phyloP scores from a whole-genome alignment of 208 protist genomes.

The Tritrichomonas musculus region DNA sequence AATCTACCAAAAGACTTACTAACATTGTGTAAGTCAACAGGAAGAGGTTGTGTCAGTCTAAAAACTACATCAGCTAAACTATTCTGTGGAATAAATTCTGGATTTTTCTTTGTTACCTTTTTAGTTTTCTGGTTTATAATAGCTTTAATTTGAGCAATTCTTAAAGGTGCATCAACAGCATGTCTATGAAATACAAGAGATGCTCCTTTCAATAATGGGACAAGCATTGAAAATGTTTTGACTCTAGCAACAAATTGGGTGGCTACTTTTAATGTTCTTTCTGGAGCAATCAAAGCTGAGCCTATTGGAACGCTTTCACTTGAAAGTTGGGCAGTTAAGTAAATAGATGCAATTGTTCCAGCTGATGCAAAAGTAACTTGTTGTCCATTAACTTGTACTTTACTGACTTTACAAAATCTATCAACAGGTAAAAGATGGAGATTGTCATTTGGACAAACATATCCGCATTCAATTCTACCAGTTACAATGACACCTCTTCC shows the following conservation, averaged over 20 bases:
- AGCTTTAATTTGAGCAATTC: neutral
- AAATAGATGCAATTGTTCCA: neutral
- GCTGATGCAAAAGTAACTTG: neutral
- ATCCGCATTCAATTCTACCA: neutral
- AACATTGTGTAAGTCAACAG: neutral
- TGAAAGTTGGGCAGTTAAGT: neutral
- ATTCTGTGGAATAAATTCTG: neutral
- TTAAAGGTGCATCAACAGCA: neutral
- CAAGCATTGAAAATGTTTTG: neutral
- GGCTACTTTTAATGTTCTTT: neutral
- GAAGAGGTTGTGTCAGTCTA: neutral
- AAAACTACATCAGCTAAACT: neutral
- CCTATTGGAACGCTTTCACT: neutral
- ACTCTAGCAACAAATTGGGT: neutral
- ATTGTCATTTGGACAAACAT: neutral
- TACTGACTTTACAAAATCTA: neutral
- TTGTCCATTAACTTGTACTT: neutral
- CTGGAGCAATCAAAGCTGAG: neutral
- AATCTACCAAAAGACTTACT: neutral
- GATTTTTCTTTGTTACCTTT: neutral
- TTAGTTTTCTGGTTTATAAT: neutral
- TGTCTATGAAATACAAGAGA: conserved; percentile 5
- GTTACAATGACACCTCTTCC: neutral
- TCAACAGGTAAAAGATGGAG: neutral
- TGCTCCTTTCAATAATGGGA: neutral